Percentiles rank a stretch among this genome's conserved stretches.
These are phyloP conservation scores for Lasiosphaeriaceae sp. DNA, from an alignment of 495 filamentous ascomycete species.

Conservation along the genomic window DNA sequence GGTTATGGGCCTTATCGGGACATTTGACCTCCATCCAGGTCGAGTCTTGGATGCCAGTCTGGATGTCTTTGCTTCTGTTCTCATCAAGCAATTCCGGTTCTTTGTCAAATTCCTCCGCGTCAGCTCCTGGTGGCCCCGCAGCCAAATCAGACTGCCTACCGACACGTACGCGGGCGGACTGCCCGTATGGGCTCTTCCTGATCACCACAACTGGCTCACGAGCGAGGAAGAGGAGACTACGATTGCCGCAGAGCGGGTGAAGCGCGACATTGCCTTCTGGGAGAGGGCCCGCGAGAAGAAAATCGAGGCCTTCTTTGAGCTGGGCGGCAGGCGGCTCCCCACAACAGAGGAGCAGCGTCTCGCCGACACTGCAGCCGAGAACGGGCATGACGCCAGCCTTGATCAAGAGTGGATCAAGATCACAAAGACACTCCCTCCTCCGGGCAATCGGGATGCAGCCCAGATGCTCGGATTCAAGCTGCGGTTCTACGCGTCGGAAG, in stretches of 20 bases:
- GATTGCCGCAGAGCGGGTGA: constrained; percentile 45
- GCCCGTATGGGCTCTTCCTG: constrained; percentile 77
- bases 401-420: constrained; percentile 67
- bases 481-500: constrained; percentile 79
- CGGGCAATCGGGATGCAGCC: constrained; percentile 85
- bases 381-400: constrained; percentile 45
- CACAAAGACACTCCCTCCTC: constrained; percentile 75
- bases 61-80: constrained; percentile 41
- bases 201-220: constrained; percentile 51
- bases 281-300: constrained; percentile 68
- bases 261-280: constrained; percentile 80
- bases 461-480: constrained; percentile 97
- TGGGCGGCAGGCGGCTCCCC: constrained; percentile 58
- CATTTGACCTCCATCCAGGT: constrained; percentile 63
- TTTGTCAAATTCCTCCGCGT: constrained; percentile 85
- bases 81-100: constrained; percentile 64
- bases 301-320: constrained; percentile 82
- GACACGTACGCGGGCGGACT: constrained; percentile 50
- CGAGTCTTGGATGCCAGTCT: constrained; percentile 85
- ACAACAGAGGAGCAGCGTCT: constrained; percentile 45
- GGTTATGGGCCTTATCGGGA: constrained; percentile 68
- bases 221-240: constrained; percentile 62
- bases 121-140: constrained; percentile 96
- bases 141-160: constrained; percentile 32
- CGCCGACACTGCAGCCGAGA: constrained; percentile 39